Evolutionary conservation across 2,329 filamentous ascomycete species (phyloP), one percentile per base, ranked within the genome.

Genomic region (Beauveria brongniartii): DNA sequence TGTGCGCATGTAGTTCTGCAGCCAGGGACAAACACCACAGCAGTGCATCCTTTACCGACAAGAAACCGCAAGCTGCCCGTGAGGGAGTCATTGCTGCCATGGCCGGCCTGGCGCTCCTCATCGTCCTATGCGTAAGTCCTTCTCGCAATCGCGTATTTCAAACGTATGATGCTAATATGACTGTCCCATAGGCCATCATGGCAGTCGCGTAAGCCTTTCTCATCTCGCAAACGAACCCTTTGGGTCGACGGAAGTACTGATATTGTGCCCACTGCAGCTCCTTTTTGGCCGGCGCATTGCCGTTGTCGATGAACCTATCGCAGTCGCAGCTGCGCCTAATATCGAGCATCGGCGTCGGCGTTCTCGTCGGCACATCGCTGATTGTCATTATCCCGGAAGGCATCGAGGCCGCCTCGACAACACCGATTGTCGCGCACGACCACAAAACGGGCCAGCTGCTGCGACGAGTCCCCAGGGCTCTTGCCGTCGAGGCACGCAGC

Each of bases 361-460:
- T 99, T 56, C 80, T 99, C 9, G 92, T 99, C 18, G 94, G 94
- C 41, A 97, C 94, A 30, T 93, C 93, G 1, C 82, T 99, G 65
- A 93, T 97, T 65, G 92, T 99, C 37, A 97, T 99, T 70, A 96
- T 99, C 69, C 94, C 94, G 1, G 94, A 99, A 74, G 94, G 94
- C 43, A 88, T 97, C 63, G 92, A 97, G 71, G 93, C 94, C 3
- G 82, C 97, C 61, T 91, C 94, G 67, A 86, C 81, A 16, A 77
- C 81, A 3, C 73, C 75, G 2, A 71, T 77, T 61, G 66, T 71
- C 7, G 64, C 72, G 10, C 75, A 78, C 52, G 66, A 73, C 55
- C 76, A 76, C 66, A 70, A 70, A 61, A 64, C 70, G 18, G 67
- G 72, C 61, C 70, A 65, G 34, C 59, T 75, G 28, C 65, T 71